Percentiles rank a stretch among this genome's conserved stretches.
Evolutionary conservation across 371 early-diverging fungal genomes (phyloP).

Genomic region (Rhizopus arrhizus): DNA sequence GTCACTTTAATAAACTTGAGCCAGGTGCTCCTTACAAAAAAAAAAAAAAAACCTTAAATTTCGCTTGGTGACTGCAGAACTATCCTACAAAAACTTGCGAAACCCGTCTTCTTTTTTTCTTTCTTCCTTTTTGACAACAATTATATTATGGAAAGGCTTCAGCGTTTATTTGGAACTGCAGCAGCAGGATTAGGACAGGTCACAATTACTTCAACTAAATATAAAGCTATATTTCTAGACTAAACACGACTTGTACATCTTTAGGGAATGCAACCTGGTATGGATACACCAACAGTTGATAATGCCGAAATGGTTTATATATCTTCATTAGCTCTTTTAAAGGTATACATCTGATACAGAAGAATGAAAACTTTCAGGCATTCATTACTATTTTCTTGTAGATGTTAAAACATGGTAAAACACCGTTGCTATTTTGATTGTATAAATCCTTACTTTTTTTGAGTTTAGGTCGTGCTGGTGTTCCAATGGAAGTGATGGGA

Average conservation of each 20-base stretch:
- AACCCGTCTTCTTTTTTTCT: conserved; percentile 2
- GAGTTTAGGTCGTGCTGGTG: conserved; percentile 92
- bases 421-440: neutral
- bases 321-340: conserved; percentile 97
- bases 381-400: conserved; percentile 29
- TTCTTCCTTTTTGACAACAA: neutral
- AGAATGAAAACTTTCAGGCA: neutral
- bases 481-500: conserved; percentile 99
- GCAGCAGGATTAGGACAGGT: conserved; percentile 56
- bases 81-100: too few relatives aligned
- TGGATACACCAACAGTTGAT: conserved; percentile 91
- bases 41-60: too few relatives aligned
- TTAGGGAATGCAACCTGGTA: conserved; percentile 70
- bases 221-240: neutral
- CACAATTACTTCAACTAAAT: neutral
- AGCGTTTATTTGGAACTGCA: conserved; percentile 70
- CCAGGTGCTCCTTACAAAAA: too few relatives aligned
- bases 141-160: conserved; percentile 68
- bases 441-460: neutral
- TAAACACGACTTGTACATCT: neutral
- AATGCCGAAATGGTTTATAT: conserved; percentile 99
- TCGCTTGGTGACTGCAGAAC: too few relatives aligned
- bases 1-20: too few relatives aligned
- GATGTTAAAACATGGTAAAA: conserved; percentile 89
- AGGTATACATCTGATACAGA: conserved; percentile 57